A percentile compares a stretch with the other conserved stretches of the same genome.
phyloP scores from a whole-genome alignment of 2,329 filamentous ascomycete species.

The Colletotrichum plurivorum region DNA sequence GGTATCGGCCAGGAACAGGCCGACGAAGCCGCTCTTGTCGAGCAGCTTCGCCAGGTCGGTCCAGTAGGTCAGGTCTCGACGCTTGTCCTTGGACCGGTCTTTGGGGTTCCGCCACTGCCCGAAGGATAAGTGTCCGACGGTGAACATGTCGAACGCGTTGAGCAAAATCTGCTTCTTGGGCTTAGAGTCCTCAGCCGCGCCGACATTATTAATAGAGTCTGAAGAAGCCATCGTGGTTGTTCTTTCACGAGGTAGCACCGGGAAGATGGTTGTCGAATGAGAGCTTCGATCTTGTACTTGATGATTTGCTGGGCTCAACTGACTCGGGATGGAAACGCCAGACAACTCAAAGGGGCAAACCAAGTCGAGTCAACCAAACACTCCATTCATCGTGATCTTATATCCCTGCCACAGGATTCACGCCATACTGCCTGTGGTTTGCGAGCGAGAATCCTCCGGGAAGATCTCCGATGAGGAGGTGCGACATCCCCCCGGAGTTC shows the following conservation, averaged over 20 bases:
- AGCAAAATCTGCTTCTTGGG: conserved; percentile 24
- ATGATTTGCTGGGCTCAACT: too few species aligned
- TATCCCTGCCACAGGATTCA: neutral
- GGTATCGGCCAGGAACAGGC: conserved; percentile 73
- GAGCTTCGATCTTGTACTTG: too few species aligned
- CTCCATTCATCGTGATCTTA: neutral
- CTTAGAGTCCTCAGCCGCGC: neutral
- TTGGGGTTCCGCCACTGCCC: conserved; percentile 32
- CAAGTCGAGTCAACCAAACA: too few species aligned
- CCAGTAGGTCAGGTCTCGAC: conserved; percentile 62
- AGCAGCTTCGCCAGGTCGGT: conserved; percentile 73
- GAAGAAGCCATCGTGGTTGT: neutral
- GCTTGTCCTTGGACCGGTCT: conserved; percentile 27
- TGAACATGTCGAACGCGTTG: conserved; percentile 32
- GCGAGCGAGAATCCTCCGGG: conserved; percentile 21
- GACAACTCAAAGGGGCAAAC: too few species aligned
- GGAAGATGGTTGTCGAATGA: too few species aligned
- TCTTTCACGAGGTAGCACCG: too few species aligned
- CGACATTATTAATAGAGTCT: neutral
- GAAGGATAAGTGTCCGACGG: conserved; percentile 24
- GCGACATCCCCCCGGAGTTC: neutral
- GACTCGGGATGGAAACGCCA: too few species aligned
- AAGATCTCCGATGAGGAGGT: neutral
- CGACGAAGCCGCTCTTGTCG: conserved; percentile 74
- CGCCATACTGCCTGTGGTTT: conserved; percentile 5